Base-by-base conservation (phyloP, 1,284 basidiomycete species). In the Pyrrhoderma lamaoense region DNA sequence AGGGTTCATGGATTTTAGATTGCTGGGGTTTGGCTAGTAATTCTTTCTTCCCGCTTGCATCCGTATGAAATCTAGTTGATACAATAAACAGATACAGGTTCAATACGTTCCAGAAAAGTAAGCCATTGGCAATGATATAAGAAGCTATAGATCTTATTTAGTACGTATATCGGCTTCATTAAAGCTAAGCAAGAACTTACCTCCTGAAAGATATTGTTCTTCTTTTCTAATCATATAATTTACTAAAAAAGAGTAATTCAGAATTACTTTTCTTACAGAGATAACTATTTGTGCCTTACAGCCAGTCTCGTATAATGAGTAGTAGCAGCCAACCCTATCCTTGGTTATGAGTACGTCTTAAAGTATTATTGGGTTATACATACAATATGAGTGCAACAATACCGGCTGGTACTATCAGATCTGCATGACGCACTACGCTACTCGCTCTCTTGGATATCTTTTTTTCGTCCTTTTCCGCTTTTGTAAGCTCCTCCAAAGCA, bases 351-450 rank as follows among this genome's bases (percentile, higher is more conserved):
- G 27, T 11, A 31, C 7, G 27, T 11, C 11, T 5, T 31, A 31
- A 11, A 31, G 27, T 5, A 31, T 31, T 31, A 5, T 31, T 31
- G 8, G 27, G 34, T 19, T 14, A 7, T 7, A 45, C 52, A 23
- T 44, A 53, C 52, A 53, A 19, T n/a, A 53, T 45, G 22, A 53
- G 49, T 14, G 14, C 18, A 7, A 48, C 16, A 25, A 49, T 45
- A 1, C 25, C 23, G 19, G 42, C 19, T 4, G 52, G 52, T 2
- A 49, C 9, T 21, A 53, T n/a, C 34, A 49, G 36, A 25, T 52
- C 45, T 19, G 47, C 21, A 1, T 40, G 37, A 40, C 39, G 27
- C 27, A 31, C 21, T 47, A 47, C 16, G 47, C 4, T 23, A 19
- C 14, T 27, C n/a, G 2, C 11, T 19, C 25, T 52, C 43, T 40